Percentiles rank a stretch among this genome's conserved stretches.
phyloP scores from a whole-genome alignment of 2,329 filamentous ascomycete species.

The Fusarium denticulatum region DNA sequence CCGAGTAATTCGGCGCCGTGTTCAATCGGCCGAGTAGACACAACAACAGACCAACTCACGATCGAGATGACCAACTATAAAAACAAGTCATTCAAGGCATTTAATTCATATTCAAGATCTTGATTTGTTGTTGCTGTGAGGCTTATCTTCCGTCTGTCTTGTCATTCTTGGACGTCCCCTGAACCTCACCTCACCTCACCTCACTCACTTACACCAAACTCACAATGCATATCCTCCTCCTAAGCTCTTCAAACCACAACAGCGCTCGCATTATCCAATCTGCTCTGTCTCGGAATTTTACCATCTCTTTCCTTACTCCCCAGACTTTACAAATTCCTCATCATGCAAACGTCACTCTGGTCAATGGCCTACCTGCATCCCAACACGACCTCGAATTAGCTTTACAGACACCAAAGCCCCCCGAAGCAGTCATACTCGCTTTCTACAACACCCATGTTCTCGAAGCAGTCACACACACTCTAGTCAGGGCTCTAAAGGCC shows the following conservation, averaged over 20 bases:
- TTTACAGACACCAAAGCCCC: slow-evolving; percentile 37
- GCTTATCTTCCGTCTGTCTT: too few species aligned
- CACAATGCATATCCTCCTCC: slow-evolving; percentile 51
- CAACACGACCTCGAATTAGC: slow-evolving; percentile 48
- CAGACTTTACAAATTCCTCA: background rate
- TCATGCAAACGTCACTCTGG: background rate
- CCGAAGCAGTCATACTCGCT: slow-evolving; percentile 57
- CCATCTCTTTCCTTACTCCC: slow-evolving; percentile 50
- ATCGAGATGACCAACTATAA: slow-evolving; percentile 20
- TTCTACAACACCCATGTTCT: slow-evolving; percentile 56
- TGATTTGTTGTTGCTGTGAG: background rate
- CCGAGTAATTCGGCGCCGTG: slow-evolving; percentile 34
- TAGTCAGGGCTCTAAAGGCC: slow-evolving; percentile 50
- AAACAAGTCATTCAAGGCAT: background rate
- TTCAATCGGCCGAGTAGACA: slow-evolving; percentile 38
- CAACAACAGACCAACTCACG: background rate
- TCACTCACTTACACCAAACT: slow-evolving; percentile 6
- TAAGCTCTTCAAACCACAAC: slow-evolving; percentile 59
- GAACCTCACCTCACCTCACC: background rate
- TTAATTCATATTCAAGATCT: background rate
- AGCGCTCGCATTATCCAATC: slow-evolving; percentile 55
- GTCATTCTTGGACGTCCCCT: background rate
- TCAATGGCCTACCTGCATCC: slow-evolving; percentile 2
- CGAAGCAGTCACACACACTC: slow-evolving; percentile 53
- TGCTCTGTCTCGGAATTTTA: slow-evolving; percentile 53